Evolutionary conservation across 1,139 yeast species (phyloP).

Genomic region (Kurtzmaniella natalensis): DNA sequence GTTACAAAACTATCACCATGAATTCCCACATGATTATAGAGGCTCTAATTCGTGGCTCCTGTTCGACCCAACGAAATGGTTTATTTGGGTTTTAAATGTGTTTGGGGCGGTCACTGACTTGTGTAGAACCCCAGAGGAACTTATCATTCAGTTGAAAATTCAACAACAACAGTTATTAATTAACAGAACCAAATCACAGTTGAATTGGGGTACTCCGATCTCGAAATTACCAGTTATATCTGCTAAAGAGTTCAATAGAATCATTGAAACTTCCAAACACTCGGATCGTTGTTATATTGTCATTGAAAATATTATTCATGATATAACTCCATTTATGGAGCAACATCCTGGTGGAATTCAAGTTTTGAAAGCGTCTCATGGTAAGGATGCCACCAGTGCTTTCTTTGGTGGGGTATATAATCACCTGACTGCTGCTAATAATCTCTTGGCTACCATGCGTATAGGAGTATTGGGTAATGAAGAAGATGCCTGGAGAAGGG

Average conservation of each 20-base stretch:
- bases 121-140: constrained; percentile 40
- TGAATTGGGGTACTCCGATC: constrained; percentile 77
- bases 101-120: constrained; percentile 38
- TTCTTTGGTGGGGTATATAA: constrained; percentile 73
- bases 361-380: constrained; percentile 56
- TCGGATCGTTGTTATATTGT: constrained; percentile 39
- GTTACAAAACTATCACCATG: constrained; percentile 68
- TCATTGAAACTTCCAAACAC: constrained; percentile 31
- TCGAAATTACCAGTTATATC: constrained; percentile 56
- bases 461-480: constrained; percentile 71
- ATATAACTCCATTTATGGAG: constrained; percentile 65
- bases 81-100: constrained; percentile 35
- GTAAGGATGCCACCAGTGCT: constrained; percentile 69
- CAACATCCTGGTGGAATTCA: constrained; percentile 74
- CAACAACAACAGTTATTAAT: constrained; percentile 64
- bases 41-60: constrained; percentile 45
- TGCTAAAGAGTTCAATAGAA: constrained; percentile 45
- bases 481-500: constrained; percentile 73
- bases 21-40: constrained; percentile 66
- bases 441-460: constrained; percentile 70
- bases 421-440: constrained; percentile 71
- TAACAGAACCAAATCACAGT: constrained; percentile 55
- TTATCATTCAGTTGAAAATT: constrained; percentile 51
- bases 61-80: constrained; percentile 69
- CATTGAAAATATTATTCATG: constrained; percentile 60